Evolutionary conservation across 2,329 filamentous ascomycete genomes (phyloP).

Genomic region (Aureobasidium sp.): DNA sequence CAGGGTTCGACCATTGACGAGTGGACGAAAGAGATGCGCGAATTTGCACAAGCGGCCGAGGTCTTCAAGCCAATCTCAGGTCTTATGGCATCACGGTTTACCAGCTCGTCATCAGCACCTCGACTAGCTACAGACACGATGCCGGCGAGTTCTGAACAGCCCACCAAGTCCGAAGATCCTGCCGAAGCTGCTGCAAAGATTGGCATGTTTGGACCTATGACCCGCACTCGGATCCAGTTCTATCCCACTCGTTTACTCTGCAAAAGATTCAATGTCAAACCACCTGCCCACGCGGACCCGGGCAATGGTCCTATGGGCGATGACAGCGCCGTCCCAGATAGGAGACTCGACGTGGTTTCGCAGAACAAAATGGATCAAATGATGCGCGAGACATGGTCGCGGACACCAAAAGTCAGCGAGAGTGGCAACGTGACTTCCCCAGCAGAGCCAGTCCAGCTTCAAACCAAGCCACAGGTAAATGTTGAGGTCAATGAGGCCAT

Average conservation of each 20-base stretch:
- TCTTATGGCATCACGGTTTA: conserved; percentile 90
- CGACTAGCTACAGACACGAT: conserved; percentile 29
- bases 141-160: not conserved
- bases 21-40: conserved; percentile 69
- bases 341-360: conserved; percentile 44
- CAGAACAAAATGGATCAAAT: conserved; percentile 51
- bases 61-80: conserved; percentile 91
- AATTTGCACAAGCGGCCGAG: conserved; percentile 67
- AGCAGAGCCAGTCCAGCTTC: conserved; percentile 16
- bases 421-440: conserved; percentile 19
- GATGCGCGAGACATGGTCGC: conserved; percentile 38
- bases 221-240: conserved; percentile 64
- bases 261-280: conserved; percentile 85
- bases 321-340: conserved; percentile 19
- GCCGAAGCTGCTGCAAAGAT: conserved; percentile 80
- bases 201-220: conserved; percentile 90
- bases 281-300: conserved; percentile 56
- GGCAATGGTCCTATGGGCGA: conserved; percentile 29
- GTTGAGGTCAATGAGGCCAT: conserved; percentile 71
- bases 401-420: not conserved
- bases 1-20: conserved; percentile 56
- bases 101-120: conserved; percentile 50
- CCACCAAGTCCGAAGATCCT: conserved; percentile 49
- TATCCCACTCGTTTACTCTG: conserved; percentile 79
- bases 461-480: conserved; percentile 45